Base-by-base conservation (phyloP, 306 rosid species). In the Macrotyloma uniflorum region DNA sequence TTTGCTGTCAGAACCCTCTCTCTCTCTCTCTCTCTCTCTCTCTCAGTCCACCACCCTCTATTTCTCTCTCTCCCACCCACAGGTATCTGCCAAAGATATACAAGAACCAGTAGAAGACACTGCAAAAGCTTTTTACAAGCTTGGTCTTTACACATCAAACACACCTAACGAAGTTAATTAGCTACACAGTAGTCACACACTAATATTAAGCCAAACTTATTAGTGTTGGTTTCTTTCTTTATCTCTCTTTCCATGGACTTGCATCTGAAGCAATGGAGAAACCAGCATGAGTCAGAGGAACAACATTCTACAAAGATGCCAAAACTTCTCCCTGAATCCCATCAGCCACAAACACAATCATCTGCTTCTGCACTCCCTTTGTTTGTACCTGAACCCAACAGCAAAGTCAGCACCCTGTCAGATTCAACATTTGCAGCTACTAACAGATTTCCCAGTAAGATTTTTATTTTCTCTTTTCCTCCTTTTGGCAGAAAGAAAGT, bases 271-370 rank as follows among this genome's bases (percentile, higher is more conserved):
- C 91, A 93, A 86, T 90, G 99, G 97, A 93, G 95, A 80, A 78
- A 86, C 87, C 96, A 91, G 87, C 75, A 78, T 67, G 96, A 90
- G 96, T 90, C 99, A 93, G 99, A 89, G 67, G 86, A 82, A 35
- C 88, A 86, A 51, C 89, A 91, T 85, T 88, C 93, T 76, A 86
- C 94, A 71, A 91, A 93, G 89, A 87, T 91, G 83, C 97, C 96
- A 80, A 93, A 87, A 86, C 93, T 94, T 46, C 75, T 83, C 26
- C 76, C 81, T 67, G 87, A 91, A 38, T 69, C 87, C 70, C 95
- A 81, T 74, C 90, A 87, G 36, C 89, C 82, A 65, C 79, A 81
- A 47, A 28, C 40, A 13, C 66, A 57, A 13, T 66, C 86, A 22
- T 16, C 90, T 79, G 83, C 73, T 11, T 38, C 89, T 77, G 82